Evolutionary conservation across 208 protist genomes (phyloP).

Genomic region (Trypanosomatidae sp.): DNA sequence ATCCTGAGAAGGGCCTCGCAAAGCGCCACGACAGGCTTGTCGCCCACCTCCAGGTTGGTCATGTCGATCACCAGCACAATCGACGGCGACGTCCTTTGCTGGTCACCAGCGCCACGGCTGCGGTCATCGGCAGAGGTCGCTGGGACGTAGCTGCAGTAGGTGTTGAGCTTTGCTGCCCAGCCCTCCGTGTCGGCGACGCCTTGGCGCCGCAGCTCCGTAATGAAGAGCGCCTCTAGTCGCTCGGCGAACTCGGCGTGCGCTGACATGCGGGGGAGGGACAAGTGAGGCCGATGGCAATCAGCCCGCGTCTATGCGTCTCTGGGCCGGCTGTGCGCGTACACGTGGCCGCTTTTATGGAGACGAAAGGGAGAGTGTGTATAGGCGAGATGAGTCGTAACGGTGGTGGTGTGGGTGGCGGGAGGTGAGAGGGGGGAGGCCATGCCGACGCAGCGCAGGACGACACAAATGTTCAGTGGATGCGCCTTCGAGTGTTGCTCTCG

Average conservation of each 20-base stretch:
- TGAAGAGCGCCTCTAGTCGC: constrained; percentile 33
- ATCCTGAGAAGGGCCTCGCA: constrained; percentile 64
- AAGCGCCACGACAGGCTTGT: constrained; percentile 57
- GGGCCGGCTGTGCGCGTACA: background rate
- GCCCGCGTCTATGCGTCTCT: constrained; percentile 2
- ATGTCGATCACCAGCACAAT: constrained; percentile 28
- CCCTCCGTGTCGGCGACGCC: constrained; percentile 32
- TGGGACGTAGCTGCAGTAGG: constrained; percentile 18
- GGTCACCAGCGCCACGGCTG: background rate
- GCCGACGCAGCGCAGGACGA: background rate
- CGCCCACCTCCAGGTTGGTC: constrained; percentile 30
- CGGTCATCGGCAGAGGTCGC: background rate
- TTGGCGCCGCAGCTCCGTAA: constrained; percentile 59
- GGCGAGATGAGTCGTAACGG: background rate
- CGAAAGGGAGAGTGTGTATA: background rate
- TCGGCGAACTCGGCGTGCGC: constrained; percentile 18
- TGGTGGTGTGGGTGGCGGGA: background rate
- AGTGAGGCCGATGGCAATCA: background rate
- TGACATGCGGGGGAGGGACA: constrained; percentile 3
- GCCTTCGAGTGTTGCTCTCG: background rate
- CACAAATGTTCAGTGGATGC: background rate
- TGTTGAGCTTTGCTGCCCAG: constrained; percentile 19
- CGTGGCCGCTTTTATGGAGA: background rate
- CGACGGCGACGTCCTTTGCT: background rate
- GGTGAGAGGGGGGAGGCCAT: background rate